A percentile compares a stretch with the other conserved stretches of the same genome.
Evolutionary conservation across 2,329 filamentous ascomycete species (phyloP).

Genomic region (Cordyceps cateniannulata): DNA sequence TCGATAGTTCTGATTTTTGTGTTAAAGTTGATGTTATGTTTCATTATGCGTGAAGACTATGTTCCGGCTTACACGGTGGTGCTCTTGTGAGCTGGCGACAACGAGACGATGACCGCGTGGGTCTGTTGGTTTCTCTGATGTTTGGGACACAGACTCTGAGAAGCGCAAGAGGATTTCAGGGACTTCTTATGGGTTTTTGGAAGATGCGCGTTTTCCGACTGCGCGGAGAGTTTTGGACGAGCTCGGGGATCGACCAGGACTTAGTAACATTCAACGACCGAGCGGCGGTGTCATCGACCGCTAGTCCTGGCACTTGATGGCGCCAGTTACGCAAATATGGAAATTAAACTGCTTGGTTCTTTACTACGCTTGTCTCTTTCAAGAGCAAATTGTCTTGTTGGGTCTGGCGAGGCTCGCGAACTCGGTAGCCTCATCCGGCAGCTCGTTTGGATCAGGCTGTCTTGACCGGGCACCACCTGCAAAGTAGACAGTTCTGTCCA

Average conservation of each 20-base stretch:
- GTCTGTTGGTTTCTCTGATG: too few relatives aligned
- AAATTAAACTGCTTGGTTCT: background rate
- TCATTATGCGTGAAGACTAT: too few relatives aligned
- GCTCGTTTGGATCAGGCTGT: background rate
- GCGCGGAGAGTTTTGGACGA: background rate
- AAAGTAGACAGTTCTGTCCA: too few relatives aligned
- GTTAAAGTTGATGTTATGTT: too few relatives aligned
- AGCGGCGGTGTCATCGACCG: background rate
- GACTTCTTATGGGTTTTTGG: background rate
- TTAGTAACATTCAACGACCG: background rate
- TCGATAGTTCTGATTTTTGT: too few relatives aligned
- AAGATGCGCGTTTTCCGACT: background rate
- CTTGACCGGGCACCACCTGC: background rate
- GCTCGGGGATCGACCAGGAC: background rate
- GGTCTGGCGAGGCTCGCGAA: background rate
- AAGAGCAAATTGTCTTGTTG: too few relatives aligned
- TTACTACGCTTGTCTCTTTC: background rate
- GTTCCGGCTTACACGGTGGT: too few relatives aligned
- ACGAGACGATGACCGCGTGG: too few relatives aligned
- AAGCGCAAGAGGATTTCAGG: background rate
- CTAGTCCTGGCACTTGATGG: background rate
- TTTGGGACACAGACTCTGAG: too few relatives aligned
- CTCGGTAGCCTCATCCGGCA: background rate
- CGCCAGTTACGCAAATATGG: too few relatives aligned
- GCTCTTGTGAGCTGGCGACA: too few relatives aligned